Base-by-base conservation (phyloP, 1,284 basidiomycete genomes). In the Rhodofomes roseus region DNA sequence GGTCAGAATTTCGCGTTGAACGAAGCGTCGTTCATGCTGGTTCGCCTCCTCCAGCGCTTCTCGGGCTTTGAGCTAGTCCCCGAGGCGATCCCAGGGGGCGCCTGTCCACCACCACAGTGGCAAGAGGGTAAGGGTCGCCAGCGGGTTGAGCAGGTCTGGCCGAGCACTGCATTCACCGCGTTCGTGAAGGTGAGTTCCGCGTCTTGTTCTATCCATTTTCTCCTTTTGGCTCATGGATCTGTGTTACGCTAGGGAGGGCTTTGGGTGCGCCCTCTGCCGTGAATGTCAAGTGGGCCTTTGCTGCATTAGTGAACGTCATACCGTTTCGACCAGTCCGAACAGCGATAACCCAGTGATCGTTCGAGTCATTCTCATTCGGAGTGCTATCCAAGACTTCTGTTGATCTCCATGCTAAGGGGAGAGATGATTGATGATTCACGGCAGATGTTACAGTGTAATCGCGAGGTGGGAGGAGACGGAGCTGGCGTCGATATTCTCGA, bases 41-140 rank as follows among this genome's bases (percentile, higher is more conserved):
- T 36, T 25, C 76, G 83, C 36, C 70, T 90, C 25, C 68, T 90
- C 50, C 87, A 89, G 65, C 76, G 76, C n/a, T 89, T 84, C 63
- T 79, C 82, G 55, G 72, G 75, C 1, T 81, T 90, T 62, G 74
- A 76, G 11, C 70, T 89, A 37, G 82, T 82, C 0, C 69, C 77
- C 14, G 85, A 89, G 56, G 77, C 74, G 27, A 85, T 87, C 63
- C 87, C 87, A 1, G 66, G 68, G 44, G 81, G 77, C 0, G 84
- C 86, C 18, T 62, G 81, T 43, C 86, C 85, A 2, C 85, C 82
- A 36, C 59, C 68, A 0, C 77, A 81, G 60, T 87, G 86, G 86
- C 80, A 81, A 83, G 79, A 81, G 63, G 58, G 58, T 22, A 59
- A 59, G 39, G 58, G 58, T 25, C 58, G 58, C 39, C 53, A 59